Evolutionary conservation across 2,329 filamentous ascomycete genomes (phyloP).

Genomic region (Penicillium thymicola): DNA sequence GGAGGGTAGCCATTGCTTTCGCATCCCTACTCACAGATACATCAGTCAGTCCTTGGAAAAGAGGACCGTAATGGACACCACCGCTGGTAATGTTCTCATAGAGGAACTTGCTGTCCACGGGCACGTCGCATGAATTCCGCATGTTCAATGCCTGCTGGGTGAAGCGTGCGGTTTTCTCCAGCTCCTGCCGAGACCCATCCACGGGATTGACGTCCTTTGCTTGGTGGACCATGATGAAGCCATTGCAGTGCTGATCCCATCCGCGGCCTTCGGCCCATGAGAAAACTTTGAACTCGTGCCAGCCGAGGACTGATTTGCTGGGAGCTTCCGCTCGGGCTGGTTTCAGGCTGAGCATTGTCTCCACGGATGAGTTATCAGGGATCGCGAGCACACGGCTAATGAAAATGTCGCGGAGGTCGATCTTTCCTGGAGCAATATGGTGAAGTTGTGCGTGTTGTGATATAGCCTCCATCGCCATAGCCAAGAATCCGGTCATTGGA

Average conservation of each 20-base stretch:
- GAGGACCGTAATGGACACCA: constrained; percentile 16
- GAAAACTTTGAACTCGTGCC: constrained; percentile 26
- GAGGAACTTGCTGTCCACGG: constrained; percentile 8
- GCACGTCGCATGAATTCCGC: constrained; percentile 3
- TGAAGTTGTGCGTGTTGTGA: constrained; percentile 22
- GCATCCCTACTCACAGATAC: constrained; percentile 1
- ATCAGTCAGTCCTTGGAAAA: constrained; percentile 16
- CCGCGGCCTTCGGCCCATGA: constrained; percentile 22
- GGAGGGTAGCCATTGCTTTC: constrained; percentile 12
- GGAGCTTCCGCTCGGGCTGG: constrained; percentile 13
- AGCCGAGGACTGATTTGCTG: constrained; percentile 19
- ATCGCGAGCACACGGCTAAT: constrained; percentile 21
- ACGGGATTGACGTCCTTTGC: constrained; percentile 18
- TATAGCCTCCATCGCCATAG: constrained; percentile 25
- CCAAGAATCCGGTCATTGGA: constrained; percentile 24
- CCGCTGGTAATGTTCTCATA: constrained; percentile 16
- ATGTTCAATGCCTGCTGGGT: neutral
- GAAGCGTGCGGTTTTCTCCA: neutral
- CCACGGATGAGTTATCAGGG: constrained; percentile 17
- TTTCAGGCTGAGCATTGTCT: constrained; percentile 20
- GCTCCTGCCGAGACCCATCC: constrained; percentile 10
- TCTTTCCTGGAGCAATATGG: constrained; percentile 16
- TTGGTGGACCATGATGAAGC: constrained; percentile 22
- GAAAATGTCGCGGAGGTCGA: constrained; percentile 21
- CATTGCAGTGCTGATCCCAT: constrained; percentile 25